Conservation (phyloP, 1,284 basidiomycete species). For the Moniliophthora roreri region DNA sequence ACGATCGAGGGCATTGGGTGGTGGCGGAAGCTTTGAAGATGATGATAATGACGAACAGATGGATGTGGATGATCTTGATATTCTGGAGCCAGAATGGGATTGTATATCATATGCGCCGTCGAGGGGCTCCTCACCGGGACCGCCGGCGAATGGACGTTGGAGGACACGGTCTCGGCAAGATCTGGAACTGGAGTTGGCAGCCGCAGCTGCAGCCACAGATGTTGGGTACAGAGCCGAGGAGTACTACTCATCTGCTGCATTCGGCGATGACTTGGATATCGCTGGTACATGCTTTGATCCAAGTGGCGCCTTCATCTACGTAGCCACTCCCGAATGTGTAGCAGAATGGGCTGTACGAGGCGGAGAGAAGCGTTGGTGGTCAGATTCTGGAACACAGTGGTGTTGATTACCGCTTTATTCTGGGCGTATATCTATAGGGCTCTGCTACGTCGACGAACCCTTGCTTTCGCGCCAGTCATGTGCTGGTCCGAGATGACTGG, state of each 20-base stretch:
- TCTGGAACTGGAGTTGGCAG: slow-evolving; percentile 9
- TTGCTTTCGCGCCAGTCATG: no score
- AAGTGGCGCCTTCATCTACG: slow-evolving; percentile 64
- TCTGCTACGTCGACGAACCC: no score
- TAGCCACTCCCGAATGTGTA: slow-evolving; percentile 59
- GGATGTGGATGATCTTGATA: slow-evolving; percentile 30
- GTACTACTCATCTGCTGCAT: slow-evolving; percentile 13
- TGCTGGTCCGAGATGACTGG: no score
- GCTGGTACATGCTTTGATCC: slow-evolving; percentile 79
- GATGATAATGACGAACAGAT: slow-evolving; percentile 30
- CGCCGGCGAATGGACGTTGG: not conserved
- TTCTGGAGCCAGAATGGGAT: slow-evolving; percentile 21
- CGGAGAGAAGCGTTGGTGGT: slow-evolving; percentile 64
- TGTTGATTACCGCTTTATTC: slow-evolving; percentile 7
- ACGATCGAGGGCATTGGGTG: slow-evolving; percentile 26
- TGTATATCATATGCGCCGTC: slow-evolving; percentile 28
- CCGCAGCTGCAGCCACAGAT: no score
- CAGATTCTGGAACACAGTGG: slow-evolving; percentile 19
- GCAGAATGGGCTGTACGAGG: slow-evolving; percentile 66
- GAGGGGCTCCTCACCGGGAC: slow-evolving; percentile 18
- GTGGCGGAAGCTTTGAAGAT: slow-evolving; percentile 15
- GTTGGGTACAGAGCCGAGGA: slow-evolving; percentile 16
- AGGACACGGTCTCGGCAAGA: slow-evolving; percentile 5
- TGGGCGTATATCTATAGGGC: no score
- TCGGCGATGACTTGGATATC: slow-evolving; percentile 44